A percentile compares a stretch with the other conserved stretches of the same genome.
These are phyloP conservation scores for Bromus sterilis DNA, from an alignment of 176 grass and related monocot species.

Conservation along the genomic window DNA sequence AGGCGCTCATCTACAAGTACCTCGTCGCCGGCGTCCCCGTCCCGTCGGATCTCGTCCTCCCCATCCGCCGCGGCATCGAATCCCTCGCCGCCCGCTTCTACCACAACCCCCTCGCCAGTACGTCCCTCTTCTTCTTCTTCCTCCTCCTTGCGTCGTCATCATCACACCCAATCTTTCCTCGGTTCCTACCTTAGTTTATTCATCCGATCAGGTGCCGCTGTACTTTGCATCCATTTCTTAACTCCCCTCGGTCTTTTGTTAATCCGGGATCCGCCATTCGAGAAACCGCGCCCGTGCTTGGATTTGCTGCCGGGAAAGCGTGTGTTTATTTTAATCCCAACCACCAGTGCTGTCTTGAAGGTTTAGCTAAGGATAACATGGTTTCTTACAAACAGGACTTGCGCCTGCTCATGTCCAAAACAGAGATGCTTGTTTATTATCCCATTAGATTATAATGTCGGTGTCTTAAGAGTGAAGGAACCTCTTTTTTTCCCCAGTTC, in stretches of 20 bases:
- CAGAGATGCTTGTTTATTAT: background rate
- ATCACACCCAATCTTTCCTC: background rate
- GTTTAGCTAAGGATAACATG: background rate
- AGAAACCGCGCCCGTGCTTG: background rate
- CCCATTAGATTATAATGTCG: background rate
- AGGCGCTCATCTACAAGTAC: slow-evolving; percentile 86
- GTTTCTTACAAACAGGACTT: background rate
- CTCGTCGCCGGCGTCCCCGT: slow-evolving; percentile 66
- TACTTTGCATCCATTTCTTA: slow-evolving; percentile 40
- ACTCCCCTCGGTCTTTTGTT: slow-evolving; percentile 29
- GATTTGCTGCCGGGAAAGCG: slow-evolving; percentile 20
- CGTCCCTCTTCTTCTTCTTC: background rate
- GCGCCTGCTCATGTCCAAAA: background rate
- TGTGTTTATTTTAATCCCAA: slow-evolving; percentile 12
- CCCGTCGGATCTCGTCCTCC: slow-evolving; percentile 63
- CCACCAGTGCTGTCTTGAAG: background rate
- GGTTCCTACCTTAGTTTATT: slow-evolving; percentile 41
- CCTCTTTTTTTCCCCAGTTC: background rate
- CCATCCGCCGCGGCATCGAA: slow-evolving; percentile 62
- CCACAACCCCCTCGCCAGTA: slow-evolving; percentile 41
- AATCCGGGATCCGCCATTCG: slow-evolving; percentile 25
- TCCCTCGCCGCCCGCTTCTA: slow-evolving; percentile 59
- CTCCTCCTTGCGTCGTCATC: background rate
- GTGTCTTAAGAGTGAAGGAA: background rate
- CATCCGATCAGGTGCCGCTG: slow-evolving; percentile 21